Evolutionary conservation across 2,329 filamentous ascomycete species (phyloP).

Genomic region (Stemphylium vesicarium): DNA sequence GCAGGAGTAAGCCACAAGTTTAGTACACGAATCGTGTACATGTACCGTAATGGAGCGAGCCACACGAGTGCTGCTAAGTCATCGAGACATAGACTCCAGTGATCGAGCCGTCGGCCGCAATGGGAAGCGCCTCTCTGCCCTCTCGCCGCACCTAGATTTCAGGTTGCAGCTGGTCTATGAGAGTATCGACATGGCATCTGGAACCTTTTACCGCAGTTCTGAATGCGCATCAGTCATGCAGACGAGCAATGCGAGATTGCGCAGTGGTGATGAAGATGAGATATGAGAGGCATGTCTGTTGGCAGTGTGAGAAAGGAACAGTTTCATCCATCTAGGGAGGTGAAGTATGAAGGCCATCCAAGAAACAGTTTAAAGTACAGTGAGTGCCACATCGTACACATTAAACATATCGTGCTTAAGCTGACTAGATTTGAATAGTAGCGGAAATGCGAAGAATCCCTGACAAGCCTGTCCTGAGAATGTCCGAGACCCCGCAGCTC

Average conservation of each 20-base stretch:
- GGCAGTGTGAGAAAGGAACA: neutral
- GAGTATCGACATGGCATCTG: neutral
- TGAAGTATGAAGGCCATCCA: neutral
- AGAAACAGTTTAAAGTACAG: slow-evolving; percentile 16
- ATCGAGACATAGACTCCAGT: neutral
- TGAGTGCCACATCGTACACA: slow-evolving; percentile 12
- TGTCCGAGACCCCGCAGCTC: slow-evolving; percentile 17
- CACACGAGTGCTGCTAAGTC: neutral
- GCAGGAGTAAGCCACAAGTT: neutral
- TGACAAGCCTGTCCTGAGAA: slow-evolving; percentile 9
- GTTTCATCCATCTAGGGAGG: neutral
- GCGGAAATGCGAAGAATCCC: slow-evolving; percentile 20
- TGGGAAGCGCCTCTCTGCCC: neutral
- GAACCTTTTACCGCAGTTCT: neutral
- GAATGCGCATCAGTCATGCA: neutral
- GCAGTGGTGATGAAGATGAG: neutral
- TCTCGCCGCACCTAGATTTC: neutral
- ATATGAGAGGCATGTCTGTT: neutral
- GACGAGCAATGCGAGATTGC: neutral
- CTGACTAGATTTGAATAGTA: slow-evolving; percentile 26
- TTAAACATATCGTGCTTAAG: slow-evolving; percentile 6
- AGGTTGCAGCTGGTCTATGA: neutral
- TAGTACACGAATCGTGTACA: neutral
- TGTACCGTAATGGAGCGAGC: neutral
- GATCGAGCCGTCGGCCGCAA: neutral